Conservation (phyloP, 495 filamentous ascomycete genomes). For the Neurospora sublineolata region DNA sequence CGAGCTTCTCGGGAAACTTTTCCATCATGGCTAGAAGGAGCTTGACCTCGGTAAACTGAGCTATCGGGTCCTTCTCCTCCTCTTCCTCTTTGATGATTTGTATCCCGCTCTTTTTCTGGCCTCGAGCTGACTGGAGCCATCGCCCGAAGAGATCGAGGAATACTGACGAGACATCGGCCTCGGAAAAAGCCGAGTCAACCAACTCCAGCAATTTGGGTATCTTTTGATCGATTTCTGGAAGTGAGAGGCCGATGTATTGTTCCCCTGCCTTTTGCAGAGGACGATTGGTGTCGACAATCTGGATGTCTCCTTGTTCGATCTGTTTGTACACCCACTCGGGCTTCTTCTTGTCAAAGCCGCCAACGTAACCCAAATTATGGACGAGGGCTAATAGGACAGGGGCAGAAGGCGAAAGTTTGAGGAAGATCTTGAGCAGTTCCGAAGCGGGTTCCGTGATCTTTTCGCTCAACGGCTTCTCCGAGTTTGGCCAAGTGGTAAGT, state of each 20-base stretch:
- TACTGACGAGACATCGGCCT: constrained; percentile 47
- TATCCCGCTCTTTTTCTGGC: constrained; percentile 2
- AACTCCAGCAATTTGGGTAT: constrained; percentile 44
- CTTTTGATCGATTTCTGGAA: constrained; percentile 34
- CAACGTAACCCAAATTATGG: constrained; percentile 30
- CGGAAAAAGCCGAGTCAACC: constrained; percentile 38
- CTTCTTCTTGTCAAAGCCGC: constrained; percentile 16
- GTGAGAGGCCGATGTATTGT: background rate
- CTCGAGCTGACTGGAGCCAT: constrained; percentile 41
- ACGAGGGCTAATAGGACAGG: constrained; percentile 31
- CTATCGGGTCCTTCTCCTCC: constrained; percentile 29
- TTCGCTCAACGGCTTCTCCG: constrained; percentile 11
- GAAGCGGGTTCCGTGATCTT: constrained; percentile 27
- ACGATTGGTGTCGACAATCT: constrained; percentile 16
- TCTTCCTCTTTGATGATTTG: constrained; percentile 22
- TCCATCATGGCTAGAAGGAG: constrained; percentile 57
- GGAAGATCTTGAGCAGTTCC: constrained; percentile 32
- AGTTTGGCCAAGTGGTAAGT: constrained; percentile 41
- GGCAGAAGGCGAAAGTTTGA: constrained; percentile 35
- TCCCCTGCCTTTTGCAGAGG: background rate
- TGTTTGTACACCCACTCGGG: constrained; percentile 28
- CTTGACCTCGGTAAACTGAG: constrained; percentile 48
- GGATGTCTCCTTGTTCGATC: constrained; percentile 13
- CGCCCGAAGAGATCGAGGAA: constrained; percentile 52
- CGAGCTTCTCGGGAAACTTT: constrained; percentile 55